Evolutionary conservation across 192 early-diverging fungal genomes (phyloP), one percentile per base, ranked within the genome.

Genomic region (Coemansia sp.): DNA sequence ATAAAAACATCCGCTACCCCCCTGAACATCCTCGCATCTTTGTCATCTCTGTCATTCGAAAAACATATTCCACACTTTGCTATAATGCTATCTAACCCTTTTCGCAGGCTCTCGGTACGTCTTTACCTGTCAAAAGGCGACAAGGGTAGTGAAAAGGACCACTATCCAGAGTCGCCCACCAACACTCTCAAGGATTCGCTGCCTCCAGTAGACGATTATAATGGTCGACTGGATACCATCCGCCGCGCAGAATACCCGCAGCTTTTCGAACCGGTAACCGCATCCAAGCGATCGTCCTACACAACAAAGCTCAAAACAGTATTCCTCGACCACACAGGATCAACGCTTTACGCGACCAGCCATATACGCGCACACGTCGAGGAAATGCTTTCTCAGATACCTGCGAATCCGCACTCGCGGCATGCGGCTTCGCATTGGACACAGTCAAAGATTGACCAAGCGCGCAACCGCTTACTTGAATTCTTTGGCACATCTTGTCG

Each of bases 361-460:
- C 68, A 79, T 15, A 50, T 87, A 27, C 59, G 64, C 11, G 65
- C 64, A 0, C 75, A 83, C 57, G 34, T 74, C 3, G 34, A 69
- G 13, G 80, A 86, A 37, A 62, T 88, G 31, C 65, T 77, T 6
- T 62, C 58, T 9, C 72, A 80, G 23, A 68, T 87, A 8, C 87
- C 81, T 19, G 86, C 83, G 42, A 90, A 90, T 54, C 87, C 88
- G 13, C 88, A 90, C 68, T 88, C 87, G 36, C 81, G 80, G 20
- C 83, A 84, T 19, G 64, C 79, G 0, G 78, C 75, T 8, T 86
- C 88, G 7, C 66, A 74, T 47, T 71, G 79, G 38, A 74, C 86
- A 11, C 79, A 83, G 19, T 65, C 70, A 13, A 55, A 68, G 68
- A 77, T 88, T 0, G 81, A 86, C 17, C 66, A 75, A 23, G 79